A percentile compares a stretch with the other conserved stretches of the same genome.
Conservation (phyloP, 164 flowering plant genomes). For the Chloranthus sessilifolius region DNA sequence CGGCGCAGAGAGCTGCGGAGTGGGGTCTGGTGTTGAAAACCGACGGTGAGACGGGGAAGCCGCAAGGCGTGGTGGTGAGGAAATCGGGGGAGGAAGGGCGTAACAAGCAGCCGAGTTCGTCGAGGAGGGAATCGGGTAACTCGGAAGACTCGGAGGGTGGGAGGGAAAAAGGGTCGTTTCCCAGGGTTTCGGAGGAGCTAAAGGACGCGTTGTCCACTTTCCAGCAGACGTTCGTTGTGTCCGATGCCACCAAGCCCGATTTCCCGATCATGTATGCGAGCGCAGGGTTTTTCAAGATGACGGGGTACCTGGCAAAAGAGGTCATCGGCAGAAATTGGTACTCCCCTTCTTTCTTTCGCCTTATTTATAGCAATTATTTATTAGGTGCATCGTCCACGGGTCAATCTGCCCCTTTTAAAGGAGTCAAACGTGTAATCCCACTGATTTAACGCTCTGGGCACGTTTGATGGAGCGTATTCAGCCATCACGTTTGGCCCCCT, state of each 20-base stretch:
- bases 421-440: too few relatives aligned
- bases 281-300: conserved; percentile 97
- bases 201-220: conserved; percentile 85
- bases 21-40: conserved; percentile 93
- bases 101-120: conserved; percentile 22
- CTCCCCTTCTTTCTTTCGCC: neutral
- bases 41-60: conserved; percentile 76
- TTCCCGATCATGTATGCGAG: conserved; percentile 91
- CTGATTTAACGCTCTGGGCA: too few relatives aligned
- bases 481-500: too few relatives aligned
- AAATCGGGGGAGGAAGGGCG: conserved; percentile 55
- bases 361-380: neutral
- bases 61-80: conserved; percentile 69
- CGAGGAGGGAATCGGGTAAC: conserved; percentile 40
- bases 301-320: conserved; percentile 88
- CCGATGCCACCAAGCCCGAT: conserved; percentile 90
- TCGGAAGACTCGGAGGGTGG: conserved; percentile 74
- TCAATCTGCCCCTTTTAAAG: too few relatives aligned
- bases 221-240: conserved; percentile 95
- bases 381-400: neutral
- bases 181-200: conserved; percentile 80
- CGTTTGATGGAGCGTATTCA: too few relatives aligned
- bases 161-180: conserved; percentile 39
- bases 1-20: conserved; percentile 86
- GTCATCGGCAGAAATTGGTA: conserved; percentile 96